Evolutionary conservation across 805 yeast species (phyloP).

Genomic region (Saccharomyces eubayanus): DNA sequence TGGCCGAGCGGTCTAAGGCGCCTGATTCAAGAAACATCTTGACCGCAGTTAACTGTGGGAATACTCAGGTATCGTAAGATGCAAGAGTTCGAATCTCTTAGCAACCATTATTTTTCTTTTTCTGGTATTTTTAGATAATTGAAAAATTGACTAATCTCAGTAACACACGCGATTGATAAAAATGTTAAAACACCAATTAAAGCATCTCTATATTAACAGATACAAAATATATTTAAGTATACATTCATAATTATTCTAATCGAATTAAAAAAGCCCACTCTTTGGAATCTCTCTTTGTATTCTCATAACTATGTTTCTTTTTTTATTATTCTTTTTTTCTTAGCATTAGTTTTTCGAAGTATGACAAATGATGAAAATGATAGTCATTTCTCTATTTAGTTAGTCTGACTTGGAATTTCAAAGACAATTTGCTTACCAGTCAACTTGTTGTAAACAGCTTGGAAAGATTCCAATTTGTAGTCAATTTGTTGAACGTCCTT

Average conservation of each 20-base stretch:
- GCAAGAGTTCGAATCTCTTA: constrained; percentile 28
- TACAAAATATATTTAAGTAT: neutral
- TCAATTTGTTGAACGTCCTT: constrained; percentile 95
- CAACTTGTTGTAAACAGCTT: constrained; percentile 94
- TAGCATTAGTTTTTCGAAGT: neutral
- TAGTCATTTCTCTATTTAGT: constrained; percentile 17
- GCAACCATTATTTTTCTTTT: constrained; percentile 17
- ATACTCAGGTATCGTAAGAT: constrained; percentile 26
- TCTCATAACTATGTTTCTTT: neutral
- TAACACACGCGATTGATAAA: constrained; percentile 7
- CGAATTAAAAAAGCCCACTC: neutral
- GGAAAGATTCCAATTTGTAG: constrained; percentile 99
- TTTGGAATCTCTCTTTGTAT: neutral
- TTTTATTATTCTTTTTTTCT: neutral
- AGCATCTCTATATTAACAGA: neutral
- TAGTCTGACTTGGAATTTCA: constrained; percentile 63
- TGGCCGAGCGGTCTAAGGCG: constrained; percentile 30
- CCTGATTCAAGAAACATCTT: constrained; percentile 24
- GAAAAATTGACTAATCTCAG: neutral
- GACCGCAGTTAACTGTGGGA: constrained; percentile 12
- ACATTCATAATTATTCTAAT: neutral
- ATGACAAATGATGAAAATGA: neutral
- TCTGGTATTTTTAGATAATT: neutral
- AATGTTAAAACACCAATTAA: neutral
- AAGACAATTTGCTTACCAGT: constrained; percentile 99